These are phyloP conservation scores for Xylaria palmicola DNA, from an alignment of 495 filamentous ascomycete genomes.

Conservation along the genomic window DNA sequence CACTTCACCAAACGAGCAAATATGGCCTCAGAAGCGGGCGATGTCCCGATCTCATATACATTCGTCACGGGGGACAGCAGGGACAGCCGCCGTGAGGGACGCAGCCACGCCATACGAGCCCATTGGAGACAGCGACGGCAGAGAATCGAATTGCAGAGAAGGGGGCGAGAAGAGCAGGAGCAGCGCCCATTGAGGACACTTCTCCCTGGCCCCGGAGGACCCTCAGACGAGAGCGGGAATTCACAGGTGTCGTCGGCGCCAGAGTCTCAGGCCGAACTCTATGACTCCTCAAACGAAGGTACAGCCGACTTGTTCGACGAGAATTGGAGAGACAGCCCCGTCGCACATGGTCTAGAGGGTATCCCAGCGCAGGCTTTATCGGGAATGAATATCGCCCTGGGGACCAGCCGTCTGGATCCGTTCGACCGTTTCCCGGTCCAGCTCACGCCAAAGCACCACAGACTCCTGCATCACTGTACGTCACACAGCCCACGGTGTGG, in stretches of 20 bases:
- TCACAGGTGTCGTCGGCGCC: not conserved
- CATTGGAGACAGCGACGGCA: slow-evolving; percentile 12
- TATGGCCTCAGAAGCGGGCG: slow-evolving; percentile 5
- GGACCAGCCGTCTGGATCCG: not conserved
- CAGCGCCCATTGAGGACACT: not conserved
- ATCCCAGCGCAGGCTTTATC: slow-evolving; percentile 6
- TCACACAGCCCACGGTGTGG: not conserved
- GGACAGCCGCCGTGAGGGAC: not conserved
- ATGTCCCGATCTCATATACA: not conserved
- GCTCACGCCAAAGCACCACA: slow-evolving; percentile 4
- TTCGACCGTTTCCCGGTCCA: slow-evolving; percentile 5
- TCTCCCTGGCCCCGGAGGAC: not conserved
- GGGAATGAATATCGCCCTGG: not conserved
- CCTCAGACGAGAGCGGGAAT: not conserved
- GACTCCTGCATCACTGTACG: slow-evolving; percentile 5
- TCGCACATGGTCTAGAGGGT: not conserved
- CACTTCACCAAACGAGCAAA: not conserved
- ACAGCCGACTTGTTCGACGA: not conserved
- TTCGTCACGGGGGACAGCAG: not conserved
- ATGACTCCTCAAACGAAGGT: not conserved
- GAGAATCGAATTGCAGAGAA: slow-evolving; percentile 1
- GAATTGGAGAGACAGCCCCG: not conserved
- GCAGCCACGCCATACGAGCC: slow-evolving; percentile 8
- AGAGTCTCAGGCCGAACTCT: not conserved
- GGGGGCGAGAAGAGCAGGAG: slow-evolving; percentile 1